Base-by-base conservation (phyloP, 2,329 filamentous ascomycete species). In the Aspergillus calidoustus region DNA sequence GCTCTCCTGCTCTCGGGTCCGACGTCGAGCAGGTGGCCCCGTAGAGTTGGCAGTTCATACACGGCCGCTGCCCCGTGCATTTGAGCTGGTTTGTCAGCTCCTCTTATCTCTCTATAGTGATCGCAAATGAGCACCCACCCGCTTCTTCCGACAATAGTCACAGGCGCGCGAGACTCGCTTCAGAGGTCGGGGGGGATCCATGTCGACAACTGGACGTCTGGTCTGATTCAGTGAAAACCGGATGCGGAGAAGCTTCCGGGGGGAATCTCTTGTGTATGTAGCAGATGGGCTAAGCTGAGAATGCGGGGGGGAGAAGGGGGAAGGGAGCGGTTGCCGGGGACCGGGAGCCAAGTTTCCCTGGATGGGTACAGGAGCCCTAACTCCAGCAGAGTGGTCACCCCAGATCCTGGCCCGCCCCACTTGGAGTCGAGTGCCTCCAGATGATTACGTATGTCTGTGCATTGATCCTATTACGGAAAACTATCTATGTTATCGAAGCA, bases 31-130 rank as follows among this genome's bases (percentile, higher is more conserved):
- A 57, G 43, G 54, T 57, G 3, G 54, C 54, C 17, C 54, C 43
- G n/a, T 57, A 57, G n/a, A 57, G 54, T 28, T 48, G 30, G 43
- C 54, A 57, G 54, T 57, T 57, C 54, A 57, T 38, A 47, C 54
- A 57, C 7, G 54, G 54, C 13, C 54, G 54, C 30, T 57, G 54
- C 2, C 54, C 54, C 9, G 54, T 57, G 19, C 54, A 57, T 38
- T 57, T 57, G 22, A 57, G n/a, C 54, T 57, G 23, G 15, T 7
- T 31, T 15, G 23, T 51, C 19, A 55, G 38, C 7, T 13, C 17
- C 7, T 25, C 25, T 2, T 43, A 7, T 19, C 15, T 11, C 17
- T 22, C 30, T 3, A 19, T 15, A 4, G 11, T n/a, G 1, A 31
- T 11, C n/a, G 4, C 9, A 9, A 11, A 15, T 41, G 34, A 41